phyloP scores from a whole-genome alignment of 2,329 filamentous ascomycete genomes.

The Berkeleyomyces basicola region DNA sequence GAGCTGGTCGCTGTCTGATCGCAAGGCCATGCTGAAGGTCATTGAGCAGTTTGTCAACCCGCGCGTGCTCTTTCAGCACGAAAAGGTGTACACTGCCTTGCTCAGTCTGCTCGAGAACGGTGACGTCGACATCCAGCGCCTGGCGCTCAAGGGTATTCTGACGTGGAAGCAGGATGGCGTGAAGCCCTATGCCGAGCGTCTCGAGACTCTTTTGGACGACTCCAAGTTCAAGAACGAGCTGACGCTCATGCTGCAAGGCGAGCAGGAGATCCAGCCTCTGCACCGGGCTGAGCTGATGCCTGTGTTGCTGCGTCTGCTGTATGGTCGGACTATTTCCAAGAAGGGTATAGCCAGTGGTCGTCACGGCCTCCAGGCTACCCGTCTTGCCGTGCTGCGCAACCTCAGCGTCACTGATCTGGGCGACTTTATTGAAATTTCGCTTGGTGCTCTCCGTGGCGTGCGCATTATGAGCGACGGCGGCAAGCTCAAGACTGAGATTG shows the following conservation, averaged over 20 bases:
- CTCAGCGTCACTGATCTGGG: slow-evolving; percentile 58
- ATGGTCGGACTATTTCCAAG: slow-evolving; percentile 74
- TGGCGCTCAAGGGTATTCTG: slow-evolving; percentile 67
- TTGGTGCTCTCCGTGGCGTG: slow-evolving; percentile 50
- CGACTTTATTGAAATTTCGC: slow-evolving; percentile 68
- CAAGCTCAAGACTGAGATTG: slow-evolving; percentile 28
- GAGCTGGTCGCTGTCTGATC: slow-evolving; percentile 60
- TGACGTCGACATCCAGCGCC: slow-evolving; percentile 76
- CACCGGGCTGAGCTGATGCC: slow-evolving; percentile 67
- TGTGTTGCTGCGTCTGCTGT: slow-evolving; percentile 70
- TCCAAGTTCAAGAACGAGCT: slow-evolving; percentile 85
- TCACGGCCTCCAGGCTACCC: slow-evolving; percentile 63
- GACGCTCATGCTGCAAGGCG: slow-evolving; percentile 68
- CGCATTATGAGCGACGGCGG: slow-evolving; percentile 36
- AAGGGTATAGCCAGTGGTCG: slow-evolving; percentile 61
- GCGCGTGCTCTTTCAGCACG: slow-evolving; percentile 59
- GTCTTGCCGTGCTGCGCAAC: slow-evolving; percentile 65
- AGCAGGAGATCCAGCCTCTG: slow-evolving; percentile 52
- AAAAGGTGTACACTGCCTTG: slow-evolving; percentile 60
- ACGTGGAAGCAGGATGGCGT: slow-evolving; percentile 75
- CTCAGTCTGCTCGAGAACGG: slow-evolving; percentile 68
- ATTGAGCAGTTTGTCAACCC: slow-evolving; percentile 81
- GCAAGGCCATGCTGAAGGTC: slow-evolving; percentile 65
- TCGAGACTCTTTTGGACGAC: slow-evolving; percentile 79
- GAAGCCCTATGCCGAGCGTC: slow-evolving; percentile 63